These are phyloP conservation scores for Globisporangium spiculum DNA, from an alignment of 352 stramenopile species.

Conservation along the genomic window DNA sequence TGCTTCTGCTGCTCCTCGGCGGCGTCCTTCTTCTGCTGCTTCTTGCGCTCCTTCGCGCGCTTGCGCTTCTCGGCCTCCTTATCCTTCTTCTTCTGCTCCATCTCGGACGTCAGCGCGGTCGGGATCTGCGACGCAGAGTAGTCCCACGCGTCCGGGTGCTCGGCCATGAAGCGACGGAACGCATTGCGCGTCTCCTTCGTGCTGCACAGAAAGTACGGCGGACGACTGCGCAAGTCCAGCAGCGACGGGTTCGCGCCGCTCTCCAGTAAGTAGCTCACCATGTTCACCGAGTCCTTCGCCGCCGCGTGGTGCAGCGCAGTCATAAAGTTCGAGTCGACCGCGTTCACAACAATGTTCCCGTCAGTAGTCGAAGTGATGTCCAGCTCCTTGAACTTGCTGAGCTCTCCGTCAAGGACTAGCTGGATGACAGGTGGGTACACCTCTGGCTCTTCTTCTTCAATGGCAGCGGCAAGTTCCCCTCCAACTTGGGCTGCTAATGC, in stretches of 20 bases:
- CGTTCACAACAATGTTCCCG: slow-evolving; percentile 32
- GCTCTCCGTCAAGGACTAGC: slow-evolving; percentile 31
- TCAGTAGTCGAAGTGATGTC: slow-evolving; percentile 22
- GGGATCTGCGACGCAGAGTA: slow-evolving; percentile 74
- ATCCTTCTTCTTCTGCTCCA: slow-evolving; percentile 84
- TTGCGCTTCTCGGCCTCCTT: slow-evolving; percentile 87
- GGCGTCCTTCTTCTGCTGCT: slow-evolving; percentile 84
- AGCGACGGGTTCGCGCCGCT: slow-evolving; percentile 82
- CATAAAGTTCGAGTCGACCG: slow-evolving; percentile 61
- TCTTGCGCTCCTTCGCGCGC: slow-evolving; percentile 89
- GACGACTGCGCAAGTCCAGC: slow-evolving; percentile 75
- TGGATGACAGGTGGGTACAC: slow-evolving; percentile 37
- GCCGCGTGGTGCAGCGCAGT: slow-evolving; percentile 75
- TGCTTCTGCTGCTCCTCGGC: slow-evolving; percentile 71
- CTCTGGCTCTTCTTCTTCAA: slow-evolving; percentile 19
- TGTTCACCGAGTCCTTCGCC: slow-evolving; percentile 37
- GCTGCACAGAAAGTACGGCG: slow-evolving; percentile 88
- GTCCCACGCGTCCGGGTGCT: slow-evolving; percentile 80
- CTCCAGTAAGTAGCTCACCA: slow-evolving; percentile 76
- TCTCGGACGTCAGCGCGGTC: slow-evolving; percentile 66
- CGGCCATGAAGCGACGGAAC: slow-evolving; percentile 87
- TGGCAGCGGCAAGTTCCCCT: neutral
- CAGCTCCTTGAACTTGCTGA: slow-evolving; percentile 38
- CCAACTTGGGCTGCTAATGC: slow-evolving; percentile 13
- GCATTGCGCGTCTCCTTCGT: slow-evolving; percentile 89